Base-by-base conservation (phyloP, 1,284 basidiomycete genomes). In the Bjerkandera adusta region DNA sequence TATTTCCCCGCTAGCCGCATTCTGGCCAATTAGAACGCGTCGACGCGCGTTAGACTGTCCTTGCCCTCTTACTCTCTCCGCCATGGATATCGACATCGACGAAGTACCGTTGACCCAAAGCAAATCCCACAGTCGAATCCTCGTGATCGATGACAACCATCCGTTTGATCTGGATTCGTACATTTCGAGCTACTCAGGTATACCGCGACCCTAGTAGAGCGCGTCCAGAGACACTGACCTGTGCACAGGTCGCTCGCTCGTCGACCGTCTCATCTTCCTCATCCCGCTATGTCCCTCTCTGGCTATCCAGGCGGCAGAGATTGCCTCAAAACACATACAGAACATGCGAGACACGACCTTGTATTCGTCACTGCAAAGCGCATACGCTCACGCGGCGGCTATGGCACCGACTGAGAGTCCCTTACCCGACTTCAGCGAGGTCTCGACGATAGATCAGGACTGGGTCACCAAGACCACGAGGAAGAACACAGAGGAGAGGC, bases 141-240 rank as follows among this genome's bases (percentile, higher is more conserved):
- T 77, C 4, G 68, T 71, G 13, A 74, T 89, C 11, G 84, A 89
- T 62, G 85, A 86, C 43, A 72, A 75, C 1, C 86, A 89, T 60
- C 86, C 89, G 2, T 90, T 89, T 59, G 89, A 91, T 57, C 73
- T 91, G 38, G 89, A 91, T 51, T 64, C 77, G 25, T 83, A 84
- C 58, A 78, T 83, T 46, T 70, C 79, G 29, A 76, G 76, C 41
- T 85, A 86, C 64, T 68, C 73, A 51, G 81, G 84, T 83, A 52
- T 38, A 68, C 56, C 11, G 13, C 20, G 26, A 38, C 32, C n/a
- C 38, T 29, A 43, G 6, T 32, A 20, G 21, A 26, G 20, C 48
- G 35, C 2, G 11, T 26, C 10, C 22, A 35, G 32, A 22, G 15
- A 25, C n/a, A 18, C 34, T 33, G 39, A 27, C n/a, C 15, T 22